Evolutionary conservation across 371 early-diverging fungal genomes (phyloP).

Genomic region (Rhizopus sp.): DNA sequence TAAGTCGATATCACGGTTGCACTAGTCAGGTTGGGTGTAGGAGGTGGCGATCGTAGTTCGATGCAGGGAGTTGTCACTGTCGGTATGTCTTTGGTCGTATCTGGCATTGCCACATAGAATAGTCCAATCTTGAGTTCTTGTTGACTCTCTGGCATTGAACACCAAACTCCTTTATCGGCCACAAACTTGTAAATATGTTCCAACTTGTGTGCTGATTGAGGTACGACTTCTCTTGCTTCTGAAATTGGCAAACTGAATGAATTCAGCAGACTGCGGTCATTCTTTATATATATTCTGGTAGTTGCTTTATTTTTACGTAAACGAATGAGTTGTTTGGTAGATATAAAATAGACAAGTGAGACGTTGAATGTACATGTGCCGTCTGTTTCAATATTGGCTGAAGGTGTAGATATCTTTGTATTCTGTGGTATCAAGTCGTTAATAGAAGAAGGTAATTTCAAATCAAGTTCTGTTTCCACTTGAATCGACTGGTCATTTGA

Average conservation of each 20-base stretch:
- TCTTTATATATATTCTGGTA: conserved; percentile 13
- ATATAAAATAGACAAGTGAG: conserved; percentile 46
- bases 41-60: conserved; percentile 27
- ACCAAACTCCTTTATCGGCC: conserved; percentile 46
- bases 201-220: conserved; percentile 34
- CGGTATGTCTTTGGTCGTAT: conserved; percentile 12
- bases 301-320: conserved; percentile 38
- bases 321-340: conserved; percentile 40
- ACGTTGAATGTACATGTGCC: conserved; percentile 33
- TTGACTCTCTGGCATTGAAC: conserved; percentile 16
- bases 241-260: conserved; percentile 23
- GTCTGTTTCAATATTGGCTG: conserved; percentile 24
- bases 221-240: conserved; percentile 46
- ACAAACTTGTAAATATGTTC: conserved; percentile 45
- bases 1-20: neutral
- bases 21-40: conserved; percentile 21
- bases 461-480: conserved; percentile 44
- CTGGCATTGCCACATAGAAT: conserved; percentile 50
- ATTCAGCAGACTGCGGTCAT: conserved; percentile 17
- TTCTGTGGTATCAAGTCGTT: conserved; percentile 49
- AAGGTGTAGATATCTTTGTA: conserved; percentile 35
- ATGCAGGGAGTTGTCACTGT: conserved; percentile 20
- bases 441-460: conserved; percentile 43
- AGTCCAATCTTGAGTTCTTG: conserved; percentile 41
- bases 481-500: conserved; percentile 11